phyloP scores from a whole-genome alignment of 768 basidiomycete species.

The Auricularia sp. region DNA sequence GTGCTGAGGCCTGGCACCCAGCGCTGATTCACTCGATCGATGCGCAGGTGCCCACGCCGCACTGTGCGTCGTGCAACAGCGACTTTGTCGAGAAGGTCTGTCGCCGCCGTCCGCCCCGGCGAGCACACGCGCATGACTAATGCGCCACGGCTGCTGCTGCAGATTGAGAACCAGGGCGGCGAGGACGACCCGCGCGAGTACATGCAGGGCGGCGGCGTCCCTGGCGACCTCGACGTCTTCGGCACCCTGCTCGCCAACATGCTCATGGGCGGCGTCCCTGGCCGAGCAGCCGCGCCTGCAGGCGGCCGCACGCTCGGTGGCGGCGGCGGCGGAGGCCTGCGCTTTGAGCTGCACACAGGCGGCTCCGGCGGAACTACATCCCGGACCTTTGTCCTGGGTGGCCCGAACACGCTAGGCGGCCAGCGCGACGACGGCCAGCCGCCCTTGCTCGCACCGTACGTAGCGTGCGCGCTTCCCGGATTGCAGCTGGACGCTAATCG shows the following conservation, averaged over 20 bases:
- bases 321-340: slow-evolving; percentile 2
- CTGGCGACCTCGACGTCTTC: neutral
- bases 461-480: slow-evolving; percentile 6
- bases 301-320: neutral
- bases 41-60: slow-evolving; percentile 63
- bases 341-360: slow-evolving; percentile 24
- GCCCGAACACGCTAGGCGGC: slow-evolving; percentile 20
- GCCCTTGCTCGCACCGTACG: slow-evolving; percentile 42
- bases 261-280: neutral
- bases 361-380: slow-evolving; percentile 15
- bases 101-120: neutral
- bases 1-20: slow-evolving; percentile 11
- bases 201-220: slow-evolving; percentile 26
- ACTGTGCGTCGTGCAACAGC: slow-evolving; percentile 73
- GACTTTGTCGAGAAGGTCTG: slow-evolving; percentile 70
- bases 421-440: slow-evolving; percentile 19
- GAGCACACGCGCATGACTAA: neutral
- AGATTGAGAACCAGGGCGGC: slow-evolving; percentile 59
- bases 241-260: neutral
- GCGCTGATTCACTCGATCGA: slow-evolving; percentile 3
- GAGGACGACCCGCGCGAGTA: slow-evolving; percentile 67
- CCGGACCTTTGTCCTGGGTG: slow-evolving; percentile 30
- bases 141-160: slow-evolving; percentile 1
- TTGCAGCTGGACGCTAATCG: neutral
- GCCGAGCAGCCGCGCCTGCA: neutral